Evolutionary conservation across 2,329 filamentous ascomycete genomes (phyloP).

Genomic region (Elsinoe necatrix): DNA sequence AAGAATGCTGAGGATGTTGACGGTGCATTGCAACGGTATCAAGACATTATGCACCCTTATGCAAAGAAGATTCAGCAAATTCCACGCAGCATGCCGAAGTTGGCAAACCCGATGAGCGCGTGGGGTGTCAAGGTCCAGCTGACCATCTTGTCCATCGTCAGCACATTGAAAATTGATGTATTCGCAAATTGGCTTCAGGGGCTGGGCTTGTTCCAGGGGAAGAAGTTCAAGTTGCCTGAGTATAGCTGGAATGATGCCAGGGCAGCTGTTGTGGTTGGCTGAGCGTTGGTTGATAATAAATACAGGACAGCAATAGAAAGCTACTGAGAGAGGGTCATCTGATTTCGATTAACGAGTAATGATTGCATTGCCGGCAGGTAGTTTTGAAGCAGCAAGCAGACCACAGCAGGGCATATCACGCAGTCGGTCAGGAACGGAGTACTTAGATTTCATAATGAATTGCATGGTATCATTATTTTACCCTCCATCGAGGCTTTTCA

Average conservation of each 20-base stretch:
- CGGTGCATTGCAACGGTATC: conserved; percentile 7
- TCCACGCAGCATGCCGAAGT: conserved; percentile 1
- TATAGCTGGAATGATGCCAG: neutral
- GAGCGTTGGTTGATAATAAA: neutral
- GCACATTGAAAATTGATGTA: conserved; percentile 2
- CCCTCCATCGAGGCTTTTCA: neutral
- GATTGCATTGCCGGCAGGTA: conserved; percentile 1
- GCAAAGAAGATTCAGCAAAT: conserved; percentile 13
- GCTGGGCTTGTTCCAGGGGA: neutral
- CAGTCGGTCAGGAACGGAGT: neutral
- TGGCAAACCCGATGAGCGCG: conserved; percentile 7
- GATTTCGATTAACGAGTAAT: conserved; percentile 1
- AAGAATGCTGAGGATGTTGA: conserved; percentile 4
- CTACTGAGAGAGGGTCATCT: neutral
- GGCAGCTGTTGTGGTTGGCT: neutral
- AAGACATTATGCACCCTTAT: conserved; percentile 14
- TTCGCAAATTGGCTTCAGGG: conserved; percentile 11
- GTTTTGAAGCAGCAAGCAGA: neutral
- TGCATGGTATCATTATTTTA: conserved; percentile 1
- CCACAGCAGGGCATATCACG: neutral
- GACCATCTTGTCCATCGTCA: neutral
- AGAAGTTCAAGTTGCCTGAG: conserved; percentile 7
- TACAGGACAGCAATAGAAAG: neutral
- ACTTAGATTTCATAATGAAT: neutral
- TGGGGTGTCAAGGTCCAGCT: conserved; percentile 12